phyloP scores from a whole-genome alignment of 2,329 filamentous ascomycete genomes.

The Verticillium albo-atrum region DNA sequence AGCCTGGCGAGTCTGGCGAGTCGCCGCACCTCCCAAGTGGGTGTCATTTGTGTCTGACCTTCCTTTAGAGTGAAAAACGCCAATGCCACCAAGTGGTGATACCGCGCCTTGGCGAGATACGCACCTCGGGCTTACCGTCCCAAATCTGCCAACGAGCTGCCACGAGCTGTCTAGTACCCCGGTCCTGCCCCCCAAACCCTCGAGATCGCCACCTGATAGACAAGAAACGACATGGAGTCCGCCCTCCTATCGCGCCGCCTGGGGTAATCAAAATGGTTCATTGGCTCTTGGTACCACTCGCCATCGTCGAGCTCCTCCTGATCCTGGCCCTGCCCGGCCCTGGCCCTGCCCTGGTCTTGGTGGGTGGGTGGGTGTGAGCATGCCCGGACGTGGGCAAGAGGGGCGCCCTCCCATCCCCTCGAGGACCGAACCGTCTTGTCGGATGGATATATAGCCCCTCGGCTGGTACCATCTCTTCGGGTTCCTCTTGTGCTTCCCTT shows the following conservation, averaged over 20 bases:
- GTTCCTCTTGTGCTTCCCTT: background rate
- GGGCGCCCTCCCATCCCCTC: background rate
- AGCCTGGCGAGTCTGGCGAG: background rate
- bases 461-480: background rate
- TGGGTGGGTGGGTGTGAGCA: background rate
- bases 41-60: background rate
- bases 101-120: slow-evolving; percentile 5
- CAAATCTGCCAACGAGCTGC: background rate
- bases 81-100: slow-evolving; percentile 3
- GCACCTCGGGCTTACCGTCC: slow-evolving; percentile 1
- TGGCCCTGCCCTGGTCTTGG: background rate
- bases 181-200: background rate
- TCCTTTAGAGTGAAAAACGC: slow-evolving; percentile 1
- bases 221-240: background rate
- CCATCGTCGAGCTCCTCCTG: background rate
- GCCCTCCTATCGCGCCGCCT: background rate
- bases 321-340: background rate
- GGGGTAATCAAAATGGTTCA: background rate
- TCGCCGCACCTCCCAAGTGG: background rate
- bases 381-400: background rate
- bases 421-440: background rate
- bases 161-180: background rate
- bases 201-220: slow-evolving; percentile 4
- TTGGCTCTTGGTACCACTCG: background rate
- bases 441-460: slow-evolving; percentile 1